Percentiles rank a stretch among this genome's conserved stretches.
Conservation (phyloP, 2,329 filamentous ascomycete genomes). For the Bisporella sp. region DNA sequence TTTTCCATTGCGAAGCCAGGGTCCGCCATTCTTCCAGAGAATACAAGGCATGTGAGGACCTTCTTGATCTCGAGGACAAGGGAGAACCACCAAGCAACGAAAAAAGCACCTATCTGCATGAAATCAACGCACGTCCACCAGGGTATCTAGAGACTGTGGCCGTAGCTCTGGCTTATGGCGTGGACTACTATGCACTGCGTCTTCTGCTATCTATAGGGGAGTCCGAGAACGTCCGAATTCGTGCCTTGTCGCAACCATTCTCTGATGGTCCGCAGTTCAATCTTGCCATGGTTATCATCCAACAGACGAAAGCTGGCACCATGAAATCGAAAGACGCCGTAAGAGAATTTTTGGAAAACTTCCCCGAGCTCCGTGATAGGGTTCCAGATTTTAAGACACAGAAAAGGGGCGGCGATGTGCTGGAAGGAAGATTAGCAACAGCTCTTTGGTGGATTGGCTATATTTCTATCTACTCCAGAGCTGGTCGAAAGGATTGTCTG, state of each 20-base stretch:
- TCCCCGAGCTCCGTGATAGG: no score
- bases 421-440: no score
- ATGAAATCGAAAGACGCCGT: no score
- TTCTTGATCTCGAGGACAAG: not conserved
- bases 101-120: not conserved
- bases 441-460: no score
- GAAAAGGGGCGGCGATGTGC: no score
- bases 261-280: not conserved
- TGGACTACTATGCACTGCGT: not conserved
- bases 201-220: not conserved
- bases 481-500: no score
- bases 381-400: no score
- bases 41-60: not conserved
- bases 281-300: not conserved
- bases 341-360: no score
- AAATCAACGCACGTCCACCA: conserved; percentile 1
- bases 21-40: not conserved
- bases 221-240: not conserved
- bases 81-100: not conserved
- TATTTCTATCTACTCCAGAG: no score
- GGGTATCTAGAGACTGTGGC: not conserved
- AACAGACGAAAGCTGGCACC: not conserved
- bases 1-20: conserved; percentile 1
- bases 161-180: not conserved
- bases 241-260: not conserved